Percentiles rank a stretch among this genome's conserved stretches.
Evolutionary conservation across 495 filamentous ascomycete genomes (phyloP).

Genomic region (Aspergillus diversus): DNA sequence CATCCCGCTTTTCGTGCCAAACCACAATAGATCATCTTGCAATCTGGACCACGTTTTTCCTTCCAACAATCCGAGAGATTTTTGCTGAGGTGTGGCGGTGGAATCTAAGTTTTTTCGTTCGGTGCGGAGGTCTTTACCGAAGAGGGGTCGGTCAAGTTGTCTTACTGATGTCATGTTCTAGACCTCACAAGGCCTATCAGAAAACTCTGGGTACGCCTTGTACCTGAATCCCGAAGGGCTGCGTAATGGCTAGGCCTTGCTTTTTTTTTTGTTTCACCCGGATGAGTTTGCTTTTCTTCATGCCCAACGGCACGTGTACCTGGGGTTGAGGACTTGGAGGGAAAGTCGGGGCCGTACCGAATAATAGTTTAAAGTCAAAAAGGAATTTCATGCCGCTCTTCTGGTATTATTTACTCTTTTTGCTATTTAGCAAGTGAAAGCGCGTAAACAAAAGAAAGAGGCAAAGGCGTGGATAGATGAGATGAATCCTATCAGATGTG

Average conservation of each 20-base stretch:
- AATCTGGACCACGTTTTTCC: slow-evolving; percentile 16
- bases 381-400: no score
- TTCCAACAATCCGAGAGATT: background rate
- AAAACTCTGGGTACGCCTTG: background rate
- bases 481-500: no score
- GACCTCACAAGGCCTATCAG: background rate
- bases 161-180: background rate
- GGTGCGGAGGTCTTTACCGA: background rate
- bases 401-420: no score
- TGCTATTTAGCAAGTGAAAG: no score
- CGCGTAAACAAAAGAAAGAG: no score
- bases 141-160: background rate
- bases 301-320: no score
- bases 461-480: no score
- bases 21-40: background rate
- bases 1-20: slow-evolving; percentile 7
- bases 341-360: no score
- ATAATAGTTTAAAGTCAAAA: no score
- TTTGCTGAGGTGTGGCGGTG: slow-evolving; percentile 6
- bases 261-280: no score
- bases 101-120: background rate
- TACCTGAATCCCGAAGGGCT: background rate
- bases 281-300: no score
- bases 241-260: background rate
- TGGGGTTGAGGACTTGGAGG: no score